phyloP scores from a whole-genome alignment of 2,329 filamentous ascomycete genomes.

The Metarhizium sp. region DNA sequence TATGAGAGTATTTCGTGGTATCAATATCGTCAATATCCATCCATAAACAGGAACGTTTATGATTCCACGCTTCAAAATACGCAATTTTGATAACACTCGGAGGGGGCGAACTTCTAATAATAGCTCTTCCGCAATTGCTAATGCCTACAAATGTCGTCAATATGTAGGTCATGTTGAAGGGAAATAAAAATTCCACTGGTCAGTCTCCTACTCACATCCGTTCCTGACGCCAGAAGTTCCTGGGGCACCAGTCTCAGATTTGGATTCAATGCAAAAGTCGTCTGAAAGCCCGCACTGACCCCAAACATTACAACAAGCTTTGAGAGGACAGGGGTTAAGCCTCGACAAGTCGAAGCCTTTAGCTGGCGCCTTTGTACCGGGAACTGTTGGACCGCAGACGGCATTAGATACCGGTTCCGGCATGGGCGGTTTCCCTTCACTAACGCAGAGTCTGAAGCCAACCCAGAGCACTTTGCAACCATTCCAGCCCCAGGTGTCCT shows the following conservation, averaged over 20 bases:
- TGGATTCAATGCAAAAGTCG: constrained; percentile 26
- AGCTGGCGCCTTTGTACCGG: constrained; percentile 15
- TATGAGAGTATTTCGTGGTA: constrained; percentile 16
- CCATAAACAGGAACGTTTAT: neutral
- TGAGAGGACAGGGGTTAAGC: constrained; percentile 20
- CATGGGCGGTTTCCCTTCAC: constrained; percentile 23
- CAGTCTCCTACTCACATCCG: constrained; percentile 8
- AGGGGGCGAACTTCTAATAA: constrained; percentile 9
- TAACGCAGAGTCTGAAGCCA: constrained; percentile 21
- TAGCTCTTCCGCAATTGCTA: constrained; percentile 17
- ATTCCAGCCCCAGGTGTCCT: neutral
- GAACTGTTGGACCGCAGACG: constrained; percentile 24
- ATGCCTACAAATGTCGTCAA: constrained; percentile 7
- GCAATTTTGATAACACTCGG: constrained; percentile 7
- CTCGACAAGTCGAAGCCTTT: neutral
- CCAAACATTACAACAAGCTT: constrained; percentile 24
- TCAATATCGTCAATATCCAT: constrained; percentile 5
- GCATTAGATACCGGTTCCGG: constrained; percentile 19
- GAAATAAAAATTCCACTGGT: too few relatives aligned
- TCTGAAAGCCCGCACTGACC: constrained; percentile 30
- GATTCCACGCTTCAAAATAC: constrained; percentile 12
- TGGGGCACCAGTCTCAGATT: constrained; percentile 19
- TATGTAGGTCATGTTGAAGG: too few relatives aligned
- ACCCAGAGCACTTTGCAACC: neutral
- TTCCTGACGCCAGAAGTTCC: constrained; percentile 22